phyloP scores from a whole-genome alignment of 139 green algal species.

The Coelastrella sp. region DNA sequence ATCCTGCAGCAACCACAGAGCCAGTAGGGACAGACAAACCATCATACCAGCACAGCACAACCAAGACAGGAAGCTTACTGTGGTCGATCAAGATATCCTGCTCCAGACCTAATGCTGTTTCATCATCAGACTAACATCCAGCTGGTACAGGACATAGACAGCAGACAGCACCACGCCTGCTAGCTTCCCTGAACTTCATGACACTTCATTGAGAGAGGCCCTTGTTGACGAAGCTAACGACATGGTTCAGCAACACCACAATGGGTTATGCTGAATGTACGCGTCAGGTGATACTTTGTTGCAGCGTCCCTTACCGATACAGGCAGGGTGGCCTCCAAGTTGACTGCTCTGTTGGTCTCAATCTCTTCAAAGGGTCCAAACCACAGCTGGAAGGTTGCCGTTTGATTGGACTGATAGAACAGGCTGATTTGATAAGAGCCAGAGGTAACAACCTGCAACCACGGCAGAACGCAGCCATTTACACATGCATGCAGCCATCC shows the following conservation, averaged over 20 bases:
- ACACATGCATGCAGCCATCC: neutral
- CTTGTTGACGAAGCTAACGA: too few relatives aligned
- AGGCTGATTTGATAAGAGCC: neutral
- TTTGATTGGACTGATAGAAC: slow-evolving; percentile 8
- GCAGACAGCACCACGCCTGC: neutral
- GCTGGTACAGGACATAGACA: neutral
- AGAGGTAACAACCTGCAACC: neutral
- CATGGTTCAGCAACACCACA: neutral
- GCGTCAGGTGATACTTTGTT: neutral
- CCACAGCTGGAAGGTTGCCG: neutral
- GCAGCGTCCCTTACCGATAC: neutral
- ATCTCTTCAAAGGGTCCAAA: neutral
- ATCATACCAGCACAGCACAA: neutral
- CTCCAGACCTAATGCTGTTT: neutral
- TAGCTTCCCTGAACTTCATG: neutral
- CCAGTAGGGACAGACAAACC: neutral
- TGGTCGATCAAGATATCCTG: neutral
- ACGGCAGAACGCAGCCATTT: neutral
- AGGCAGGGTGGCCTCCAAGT: neutral
- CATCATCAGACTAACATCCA: neutral
- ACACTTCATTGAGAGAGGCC: too few relatives aligned
- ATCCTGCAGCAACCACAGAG: neutral
- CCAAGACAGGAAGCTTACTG: neutral
- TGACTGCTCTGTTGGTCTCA: neutral
- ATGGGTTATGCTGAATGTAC: neutral